A percentile compares a stretch with the other conserved stretches of the same genome.
phyloP scores from a whole-genome alignment of 352 stramenopile species.

The Phytophthora colocasiae region DNA sequence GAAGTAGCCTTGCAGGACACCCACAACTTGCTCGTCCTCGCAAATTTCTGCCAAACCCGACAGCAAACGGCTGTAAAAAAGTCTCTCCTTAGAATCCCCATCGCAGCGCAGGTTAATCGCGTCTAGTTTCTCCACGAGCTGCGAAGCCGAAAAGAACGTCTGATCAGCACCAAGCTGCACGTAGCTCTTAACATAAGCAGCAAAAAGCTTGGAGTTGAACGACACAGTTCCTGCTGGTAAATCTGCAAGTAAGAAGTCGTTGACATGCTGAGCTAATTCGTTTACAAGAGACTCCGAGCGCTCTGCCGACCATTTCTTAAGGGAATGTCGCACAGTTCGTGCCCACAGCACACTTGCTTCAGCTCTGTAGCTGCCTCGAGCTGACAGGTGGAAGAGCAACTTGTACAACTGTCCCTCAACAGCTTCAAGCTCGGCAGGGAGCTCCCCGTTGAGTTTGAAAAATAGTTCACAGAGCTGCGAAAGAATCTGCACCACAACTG shows the following conservation, averaged over 20 bases:
- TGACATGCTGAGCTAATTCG: conserved; percentile 60
- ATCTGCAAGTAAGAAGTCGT: conserved; percentile 52
- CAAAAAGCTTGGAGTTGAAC: conserved; percentile 62
- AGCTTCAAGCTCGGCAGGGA: conserved; percentile 59
- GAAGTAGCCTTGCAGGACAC: conserved; percentile 52
- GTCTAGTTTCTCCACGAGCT: conserved; percentile 62
- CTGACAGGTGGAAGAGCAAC: conserved; percentile 67
- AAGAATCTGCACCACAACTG: conserved; percentile 67
- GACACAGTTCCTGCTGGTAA: conserved; percentile 24
- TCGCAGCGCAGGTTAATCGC: conserved; percentile 53
- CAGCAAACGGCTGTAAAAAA: conserved; percentile 65
- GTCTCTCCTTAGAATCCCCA: conserved; percentile 21
- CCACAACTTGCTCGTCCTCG: conserved; percentile 53
- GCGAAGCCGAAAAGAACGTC: conserved; percentile 28
- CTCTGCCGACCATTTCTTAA: conserved; percentile 49
- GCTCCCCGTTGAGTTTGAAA: conserved; percentile 42
- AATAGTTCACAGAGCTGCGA: conserved; percentile 67
- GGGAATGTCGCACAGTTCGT: conserved; percentile 39
- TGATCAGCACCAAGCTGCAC: conserved; percentile 52
- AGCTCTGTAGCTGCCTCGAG: conserved; percentile 52
- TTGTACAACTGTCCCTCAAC: conserved; percentile 66
- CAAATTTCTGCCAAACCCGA: conserved; percentile 62
- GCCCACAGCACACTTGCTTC: conserved; percentile 64
- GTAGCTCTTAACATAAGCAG: conserved; percentile 60
- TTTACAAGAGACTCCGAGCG: conserved; percentile 49